Base-by-base conservation (phyloP, 257 asterid genomes). In the Fraxinus excelsior region DNA sequence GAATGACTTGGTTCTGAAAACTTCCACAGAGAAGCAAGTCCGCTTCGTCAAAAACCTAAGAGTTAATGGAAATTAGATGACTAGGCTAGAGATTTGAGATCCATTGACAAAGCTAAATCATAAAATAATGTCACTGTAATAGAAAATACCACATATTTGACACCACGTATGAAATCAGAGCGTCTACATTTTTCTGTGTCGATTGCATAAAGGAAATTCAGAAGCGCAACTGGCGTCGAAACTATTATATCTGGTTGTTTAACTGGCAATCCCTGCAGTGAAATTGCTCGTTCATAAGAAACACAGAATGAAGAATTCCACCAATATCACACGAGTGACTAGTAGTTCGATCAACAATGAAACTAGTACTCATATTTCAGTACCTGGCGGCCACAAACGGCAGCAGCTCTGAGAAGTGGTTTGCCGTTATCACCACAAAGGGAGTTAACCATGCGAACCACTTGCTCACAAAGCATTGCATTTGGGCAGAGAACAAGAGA, bases 401-500 rank as follows among this genome's bases (percentile, higher is more conserved):
- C 97, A 31, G 94, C 91, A 67, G 91, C 78, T 51, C 73, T 90
- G 70, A 91, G 91, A 74, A 96, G 83, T 9, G 97, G 97, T 62
- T 86, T 76, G 5, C 96, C 94, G 68, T 78, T 53, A 74, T 72
- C 90, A 67, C 84, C 83, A 70, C 85, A 81, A 51, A 93, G 90
- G 82, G 88, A 82, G 81, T 90, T 90, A 29, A 97, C 97, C 99
- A 96, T 96, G 53, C 93, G 92, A 60, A 87, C 96, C 58, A 95
- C 98, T 91, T 95, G 98, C 90, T 93, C 99, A 74, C 99, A 95
- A 74, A 93, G 83, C 96, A 96, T 96, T 70, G 88, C 94, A 78
- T 93, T 96, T 21, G 99, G 99, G 84, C 97, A 93, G 71, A 96
- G 92, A 83, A 96, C 91, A 76, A 96, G 91, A 82, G 94, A 96